These are phyloP conservation scores for Gnetum montanum DNA, from an alignment of 75 land plant species.

Conservation along the genomic window DNA sequence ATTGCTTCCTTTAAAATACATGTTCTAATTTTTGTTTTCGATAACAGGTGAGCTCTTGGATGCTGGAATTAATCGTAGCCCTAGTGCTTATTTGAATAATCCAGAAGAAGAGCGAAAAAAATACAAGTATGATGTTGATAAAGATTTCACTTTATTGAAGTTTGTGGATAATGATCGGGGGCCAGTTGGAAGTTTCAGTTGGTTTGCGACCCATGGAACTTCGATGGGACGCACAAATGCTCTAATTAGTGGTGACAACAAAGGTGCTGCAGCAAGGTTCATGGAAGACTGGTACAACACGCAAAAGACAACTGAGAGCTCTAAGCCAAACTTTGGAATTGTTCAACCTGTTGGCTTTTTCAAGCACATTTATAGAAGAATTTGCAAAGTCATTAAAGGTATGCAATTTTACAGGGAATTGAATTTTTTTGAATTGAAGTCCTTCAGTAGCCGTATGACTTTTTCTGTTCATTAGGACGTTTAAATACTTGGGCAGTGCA, in stretches of 20 bases:
- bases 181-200: constrained; percentile 87
- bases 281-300: constrained; percentile 96
- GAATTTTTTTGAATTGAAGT: constrained; percentile 13
- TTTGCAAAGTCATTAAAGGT: constrained; percentile 42
- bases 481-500: neutral
- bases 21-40: too few species aligned
- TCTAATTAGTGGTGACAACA: constrained; percentile 96
- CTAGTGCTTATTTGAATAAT: constrained; percentile 96
- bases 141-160: constrained; percentile 88
- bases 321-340: neutral
- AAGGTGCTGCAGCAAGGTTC: constrained; percentile 97
- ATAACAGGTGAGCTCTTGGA: constrained; percentile 77
- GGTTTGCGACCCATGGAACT: constrained; percentile 99
- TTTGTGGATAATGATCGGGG: constrained; percentile 93
- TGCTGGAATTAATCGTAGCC: constrained; percentile 93
- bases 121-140: constrained; percentile 81
- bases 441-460: too few species aligned
- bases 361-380: constrained; percentile 26
- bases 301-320: constrained; percentile 9
- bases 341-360: constrained; percentile 9
- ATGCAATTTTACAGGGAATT: constrained; percentile 8
- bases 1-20: too few species aligned
- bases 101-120: constrained; percentile 67
- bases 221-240: constrained; percentile 94
- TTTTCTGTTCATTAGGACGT: neutral